These are phyloP conservation scores for Cyanidioschyzon merolae DNA, from an alignment of 23 red algal genomes.

Conservation along the genomic window DNA sequence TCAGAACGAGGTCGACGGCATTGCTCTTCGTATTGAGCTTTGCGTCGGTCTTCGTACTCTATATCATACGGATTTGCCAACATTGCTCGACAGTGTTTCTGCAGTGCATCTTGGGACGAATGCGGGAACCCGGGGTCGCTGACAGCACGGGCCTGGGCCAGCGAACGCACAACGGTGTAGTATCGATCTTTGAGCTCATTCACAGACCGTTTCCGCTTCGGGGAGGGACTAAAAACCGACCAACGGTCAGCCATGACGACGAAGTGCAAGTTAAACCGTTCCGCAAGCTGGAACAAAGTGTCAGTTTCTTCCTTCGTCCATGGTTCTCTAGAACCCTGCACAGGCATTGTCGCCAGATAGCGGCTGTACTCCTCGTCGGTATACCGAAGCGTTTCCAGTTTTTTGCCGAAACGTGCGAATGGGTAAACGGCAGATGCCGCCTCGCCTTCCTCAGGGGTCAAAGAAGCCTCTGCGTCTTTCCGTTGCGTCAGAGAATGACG, in stretches of 20 bases:
- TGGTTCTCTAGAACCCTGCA: background rate
- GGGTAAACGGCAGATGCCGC: slow-evolving; percentile 13
- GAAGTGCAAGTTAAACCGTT: slow-evolving; percentile 63
- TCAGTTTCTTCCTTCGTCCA: slow-evolving; percentile 89
- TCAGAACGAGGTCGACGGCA: slow-evolving; percentile 47
- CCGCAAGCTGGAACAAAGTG: slow-evolving; percentile 42
- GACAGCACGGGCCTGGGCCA: slow-evolving; percentile 40
- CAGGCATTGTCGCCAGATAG: background rate
- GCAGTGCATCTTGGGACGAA: slow-evolving; percentile 27
- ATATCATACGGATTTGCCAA: slow-evolving; percentile 83
- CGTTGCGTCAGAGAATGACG: background rate
- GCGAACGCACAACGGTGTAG: slow-evolving; percentile 45
- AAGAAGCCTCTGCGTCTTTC: background rate
- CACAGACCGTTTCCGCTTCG: slow-evolving; percentile 28
- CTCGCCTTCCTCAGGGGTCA: background rate
- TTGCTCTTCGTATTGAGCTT: slow-evolving; percentile 66
- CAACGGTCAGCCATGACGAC: slow-evolving; percentile 77
- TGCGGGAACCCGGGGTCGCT: background rate
- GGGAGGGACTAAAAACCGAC: slow-evolving; percentile 5
- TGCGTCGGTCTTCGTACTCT: slow-evolving; percentile 83
- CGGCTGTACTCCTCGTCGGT: slow-evolving; percentile 48
- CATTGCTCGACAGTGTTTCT: slow-evolving; percentile 62
- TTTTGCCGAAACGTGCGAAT: slow-evolving; percentile 65
- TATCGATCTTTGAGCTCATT: slow-evolving; percentile 93
- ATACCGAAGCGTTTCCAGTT: slow-evolving; percentile 46